Evolutionary conservation across 2,329 filamentous ascomycete species (phyloP).

Genomic region (Uncinocarpus reesii): DNA sequence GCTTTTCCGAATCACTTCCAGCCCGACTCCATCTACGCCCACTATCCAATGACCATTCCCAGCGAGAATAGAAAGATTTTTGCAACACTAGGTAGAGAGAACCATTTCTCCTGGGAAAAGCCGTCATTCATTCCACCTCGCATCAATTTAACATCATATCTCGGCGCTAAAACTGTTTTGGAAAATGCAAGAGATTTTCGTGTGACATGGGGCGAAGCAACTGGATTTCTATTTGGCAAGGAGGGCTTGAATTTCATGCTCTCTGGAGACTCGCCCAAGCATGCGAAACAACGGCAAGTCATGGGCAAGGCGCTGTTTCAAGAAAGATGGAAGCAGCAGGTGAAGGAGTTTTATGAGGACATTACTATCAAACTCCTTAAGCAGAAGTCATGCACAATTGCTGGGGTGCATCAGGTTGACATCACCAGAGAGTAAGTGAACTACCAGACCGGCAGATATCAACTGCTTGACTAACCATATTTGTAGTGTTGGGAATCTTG

Average conservation of each 20-base stretch:
- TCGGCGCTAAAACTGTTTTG: constrained; percentile 18
- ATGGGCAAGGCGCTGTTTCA: constrained; percentile 20
- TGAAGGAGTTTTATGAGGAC: constrained; percentile 20
- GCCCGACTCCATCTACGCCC: constrained; percentile 23
- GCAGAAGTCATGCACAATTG: constrained; percentile 53
- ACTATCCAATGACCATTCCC: constrained; percentile 24
- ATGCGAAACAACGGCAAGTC: constrained; percentile 17
- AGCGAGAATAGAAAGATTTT: constrained; percentile 22
- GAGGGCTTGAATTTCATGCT: constrained; percentile 19
- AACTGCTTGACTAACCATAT: not conserved
- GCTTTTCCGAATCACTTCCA: constrained; percentile 23
- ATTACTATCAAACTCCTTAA: constrained; percentile 18
- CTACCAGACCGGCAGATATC: not conserved
- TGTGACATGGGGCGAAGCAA: constrained; percentile 19
- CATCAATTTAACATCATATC: constrained; percentile 18
- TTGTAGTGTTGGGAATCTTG: constrained; percentile 20
- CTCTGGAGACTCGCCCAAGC: constrained; percentile 17
- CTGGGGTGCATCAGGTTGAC: constrained; percentile 30
- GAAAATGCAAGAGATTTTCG: constrained; percentile 21
- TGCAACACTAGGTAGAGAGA: constrained; percentile 18
- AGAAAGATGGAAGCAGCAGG: constrained; percentile 18
- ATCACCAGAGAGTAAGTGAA: constrained; percentile 25
- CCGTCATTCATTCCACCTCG: constrained; percentile 19
- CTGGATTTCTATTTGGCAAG: constrained; percentile 19
- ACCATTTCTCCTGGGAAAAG: constrained; percentile 18